These are phyloP conservation scores for Pseudozyma thailandica DNA, from an alignment of 1,284 basidiomycete genomes.

Conservation along the genomic window DNA sequence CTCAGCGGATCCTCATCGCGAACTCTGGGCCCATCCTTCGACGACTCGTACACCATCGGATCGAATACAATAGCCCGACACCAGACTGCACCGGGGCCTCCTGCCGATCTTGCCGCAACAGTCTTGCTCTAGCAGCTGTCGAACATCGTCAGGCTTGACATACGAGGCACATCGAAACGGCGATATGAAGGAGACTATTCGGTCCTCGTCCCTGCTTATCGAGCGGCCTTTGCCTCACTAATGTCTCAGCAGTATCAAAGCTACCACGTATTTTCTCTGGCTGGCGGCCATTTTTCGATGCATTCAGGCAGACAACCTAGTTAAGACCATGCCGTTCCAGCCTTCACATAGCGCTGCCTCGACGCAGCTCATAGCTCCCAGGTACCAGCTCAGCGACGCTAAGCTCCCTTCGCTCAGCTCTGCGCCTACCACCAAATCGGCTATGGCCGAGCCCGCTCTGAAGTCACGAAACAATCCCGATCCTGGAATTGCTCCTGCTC, in stretches of 20 bases:
- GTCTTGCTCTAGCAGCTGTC: too few relatives aligned
- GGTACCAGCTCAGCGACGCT: constrained; percentile 2
- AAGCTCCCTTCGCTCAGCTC: constrained; percentile 7
- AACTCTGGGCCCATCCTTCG: too few relatives aligned
- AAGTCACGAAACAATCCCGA: constrained; percentile 13
- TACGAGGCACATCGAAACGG: neutral
- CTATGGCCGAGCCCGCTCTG: constrained; percentile 28
- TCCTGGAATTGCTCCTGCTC: constrained; percentile 5
- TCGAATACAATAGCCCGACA: too few relatives aligned
- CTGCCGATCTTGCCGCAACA: too few relatives aligned
- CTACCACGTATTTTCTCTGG: neutral
- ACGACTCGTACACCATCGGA: too few relatives aligned
- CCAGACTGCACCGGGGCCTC: too few relatives aligned
- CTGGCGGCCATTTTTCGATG: neutral
- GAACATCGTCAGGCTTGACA: neutral
- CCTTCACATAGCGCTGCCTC: constrained; percentile 25
- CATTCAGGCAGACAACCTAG: neutral
- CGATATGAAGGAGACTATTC: constrained; percentile 17
- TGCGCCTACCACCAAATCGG: constrained; percentile 21
- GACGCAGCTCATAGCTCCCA: constrained; percentile 18
- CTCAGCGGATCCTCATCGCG: too few relatives aligned
- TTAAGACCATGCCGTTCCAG: constrained; percentile 27
- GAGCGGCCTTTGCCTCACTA: constrained; percentile 13
- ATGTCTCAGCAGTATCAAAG: constrained; percentile 3
- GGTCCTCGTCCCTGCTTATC: constrained; percentile 1